Percentiles rank a stretch among this genome's conserved stretches.
Evolutionary conservation across 148 eudicot genomes (phyloP).

Genomic region (Rhododendron molle): DNA sequence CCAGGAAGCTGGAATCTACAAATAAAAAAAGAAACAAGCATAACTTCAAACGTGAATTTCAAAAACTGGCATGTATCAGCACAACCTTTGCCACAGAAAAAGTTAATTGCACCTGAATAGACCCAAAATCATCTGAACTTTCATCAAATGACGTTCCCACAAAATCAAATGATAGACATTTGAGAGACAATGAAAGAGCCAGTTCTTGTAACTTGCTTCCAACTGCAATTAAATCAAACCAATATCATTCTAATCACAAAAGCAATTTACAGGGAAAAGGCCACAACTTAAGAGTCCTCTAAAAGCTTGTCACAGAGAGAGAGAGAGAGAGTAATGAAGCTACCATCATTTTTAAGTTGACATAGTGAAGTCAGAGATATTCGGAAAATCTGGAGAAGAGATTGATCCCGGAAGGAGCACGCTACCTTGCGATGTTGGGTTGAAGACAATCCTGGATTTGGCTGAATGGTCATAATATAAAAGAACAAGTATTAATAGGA

Average conservation of each 20-base stretch:
- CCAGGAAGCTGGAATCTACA: slow-evolving; percentile 83
- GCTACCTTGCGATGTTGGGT: slow-evolving; percentile 80
- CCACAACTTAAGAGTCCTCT: background rate
- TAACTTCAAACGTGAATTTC: background rate
- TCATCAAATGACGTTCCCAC: slow-evolving; percentile 89
- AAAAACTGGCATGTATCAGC: background rate
- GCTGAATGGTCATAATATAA: slow-evolving; percentile 32
- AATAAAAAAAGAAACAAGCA: background rate
- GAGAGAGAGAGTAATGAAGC: slow-evolving; percentile 3
- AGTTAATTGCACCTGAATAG: slow-evolving; percentile 59
- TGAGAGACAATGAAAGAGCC: slow-evolving; percentile 80
- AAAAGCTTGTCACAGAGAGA: background rate
- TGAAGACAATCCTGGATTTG: slow-evolving; percentile 76
- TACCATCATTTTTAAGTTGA: slow-evolving; percentile 83
- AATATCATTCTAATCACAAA: background rate
- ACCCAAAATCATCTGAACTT: slow-evolving; percentile 92
- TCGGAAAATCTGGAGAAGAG: slow-evolving; percentile 70
- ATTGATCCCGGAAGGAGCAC: slow-evolving; percentile 75
- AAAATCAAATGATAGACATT: slow-evolving; percentile 89
- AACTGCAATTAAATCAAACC: slow-evolving; percentile 37
- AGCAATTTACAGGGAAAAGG: background rate
- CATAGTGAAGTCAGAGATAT: slow-evolving; percentile 76
- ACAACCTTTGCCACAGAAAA: slow-evolving; percentile 6
- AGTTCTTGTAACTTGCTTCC: slow-evolving; percentile 71
- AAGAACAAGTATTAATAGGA: slow-evolving; percentile 10